Evolutionary conservation across 2,329 filamentous ascomycete species (phyloP).

Genomic region (Coniochaeta ligniaria): DNA sequence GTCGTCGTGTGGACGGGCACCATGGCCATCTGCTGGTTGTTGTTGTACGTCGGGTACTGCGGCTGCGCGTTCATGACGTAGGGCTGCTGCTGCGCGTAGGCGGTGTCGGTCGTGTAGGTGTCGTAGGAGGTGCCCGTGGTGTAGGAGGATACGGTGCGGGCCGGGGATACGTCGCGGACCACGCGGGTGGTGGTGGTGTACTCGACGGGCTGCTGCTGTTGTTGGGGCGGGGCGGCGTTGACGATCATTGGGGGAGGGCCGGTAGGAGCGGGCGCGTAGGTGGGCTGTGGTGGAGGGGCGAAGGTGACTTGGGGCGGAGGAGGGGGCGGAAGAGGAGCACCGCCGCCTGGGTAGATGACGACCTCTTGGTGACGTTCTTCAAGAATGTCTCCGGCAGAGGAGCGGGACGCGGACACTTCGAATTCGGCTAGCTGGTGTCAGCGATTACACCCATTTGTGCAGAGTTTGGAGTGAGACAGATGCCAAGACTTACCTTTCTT

Average conservation of each 20-base stretch:
- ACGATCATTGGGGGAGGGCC: constrained; percentile 21
- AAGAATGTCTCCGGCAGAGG: constrained; percentile 36
- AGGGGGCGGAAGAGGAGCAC: constrained; percentile 18
- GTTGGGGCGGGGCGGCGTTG: constrained; percentile 23
- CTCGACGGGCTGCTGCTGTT: constrained; percentile 24
- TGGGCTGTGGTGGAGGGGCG: constrained; percentile 8
- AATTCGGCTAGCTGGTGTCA: constrained; percentile 27
- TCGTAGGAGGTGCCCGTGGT: constrained; percentile 13
- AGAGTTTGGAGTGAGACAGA: not conserved
- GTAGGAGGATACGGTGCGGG: constrained; percentile 28
- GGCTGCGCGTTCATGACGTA: constrained; percentile 32
- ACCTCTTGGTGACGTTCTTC: constrained; percentile 42
- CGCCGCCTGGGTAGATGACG: constrained; percentile 19
- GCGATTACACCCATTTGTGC: not conserved
- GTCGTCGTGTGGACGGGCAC: constrained; percentile 29
- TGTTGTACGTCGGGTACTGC: constrained; percentile 21
- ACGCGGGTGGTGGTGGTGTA: constrained; percentile 36
- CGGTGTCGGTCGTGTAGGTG: constrained; percentile 19
- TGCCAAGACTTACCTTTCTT: constrained; percentile 42
- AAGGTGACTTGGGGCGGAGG: constrained; percentile 13
- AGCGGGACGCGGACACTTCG: constrained; percentile 37
- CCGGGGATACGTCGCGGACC: constrained; percentile 42
- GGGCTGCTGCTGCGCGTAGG: constrained; percentile 23
- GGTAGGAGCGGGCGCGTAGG: constrained; percentile 9
- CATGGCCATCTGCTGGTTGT: constrained; percentile 22